A percentile compares a stretch with the other conserved stretches of the same genome.
Evolutionary conservation across 345 rosid species (phyloP).

Genomic region (Streptanthus diversifolius): DNA sequence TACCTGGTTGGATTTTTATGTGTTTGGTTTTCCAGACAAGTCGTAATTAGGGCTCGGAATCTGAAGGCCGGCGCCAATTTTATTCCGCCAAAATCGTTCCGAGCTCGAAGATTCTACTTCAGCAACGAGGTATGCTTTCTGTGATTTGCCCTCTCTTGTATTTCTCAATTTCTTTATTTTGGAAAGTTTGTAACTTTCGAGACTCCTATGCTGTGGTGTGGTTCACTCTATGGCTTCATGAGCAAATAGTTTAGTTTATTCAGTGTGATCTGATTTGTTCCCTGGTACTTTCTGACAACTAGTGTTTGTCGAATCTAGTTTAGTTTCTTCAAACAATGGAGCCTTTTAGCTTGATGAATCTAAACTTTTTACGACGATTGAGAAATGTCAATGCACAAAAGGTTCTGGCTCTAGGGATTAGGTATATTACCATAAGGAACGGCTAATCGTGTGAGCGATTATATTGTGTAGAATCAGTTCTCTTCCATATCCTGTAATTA

Average conservation of each 20-base stretch:
- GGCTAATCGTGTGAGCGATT: neutral
- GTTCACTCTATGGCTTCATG: neutral
- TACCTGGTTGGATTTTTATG: neutral
- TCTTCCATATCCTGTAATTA: neutral
- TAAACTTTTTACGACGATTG: neutral
- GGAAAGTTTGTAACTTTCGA: neutral
- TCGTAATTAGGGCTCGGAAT: constrained; percentile 82
- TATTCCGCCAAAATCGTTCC: constrained; percentile 76
- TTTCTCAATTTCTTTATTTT: neutral
- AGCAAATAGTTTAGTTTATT: neutral
- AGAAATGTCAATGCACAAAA: neutral
- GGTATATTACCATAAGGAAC: neutral
- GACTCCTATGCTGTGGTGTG: too few species aligned
- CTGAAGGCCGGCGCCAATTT: constrained; percentile 82
- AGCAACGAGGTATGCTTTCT: constrained; percentile 65
- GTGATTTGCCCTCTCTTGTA: neutral
- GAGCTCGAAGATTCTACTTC: constrained; percentile 75
- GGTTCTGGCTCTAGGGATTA: neutral
- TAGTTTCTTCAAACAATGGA: neutral
- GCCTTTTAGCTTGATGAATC: neutral
- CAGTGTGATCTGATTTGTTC: neutral
- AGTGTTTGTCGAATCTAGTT: neutral
- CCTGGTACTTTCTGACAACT: neutral
- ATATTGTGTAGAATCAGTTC: neutral
- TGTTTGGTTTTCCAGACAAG: constrained; percentile 49